These are phyloP conservation scores for Epicoccum sorghinum DNA, from an alignment of 2,329 filamentous ascomycete species.

Conservation along the genomic window DNA sequence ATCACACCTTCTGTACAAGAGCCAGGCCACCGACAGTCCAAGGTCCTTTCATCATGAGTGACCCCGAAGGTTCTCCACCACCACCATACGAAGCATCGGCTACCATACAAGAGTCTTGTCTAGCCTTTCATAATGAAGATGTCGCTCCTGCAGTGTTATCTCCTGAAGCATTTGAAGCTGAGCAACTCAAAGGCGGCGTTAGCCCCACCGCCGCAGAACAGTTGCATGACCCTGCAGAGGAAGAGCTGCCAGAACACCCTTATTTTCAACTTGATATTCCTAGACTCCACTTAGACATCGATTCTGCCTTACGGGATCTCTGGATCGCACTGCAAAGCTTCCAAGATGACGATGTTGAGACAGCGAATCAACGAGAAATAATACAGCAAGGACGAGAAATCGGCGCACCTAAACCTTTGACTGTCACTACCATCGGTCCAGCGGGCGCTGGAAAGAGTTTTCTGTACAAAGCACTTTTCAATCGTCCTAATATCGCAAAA, in stretches of 20 bases:
- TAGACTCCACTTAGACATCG: background rate
- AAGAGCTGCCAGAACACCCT: slow-evolving; percentile 1
- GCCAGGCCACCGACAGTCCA: no score
- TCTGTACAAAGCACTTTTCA: slow-evolving; percentile 13
- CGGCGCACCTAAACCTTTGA: slow-evolving; percentile 1
- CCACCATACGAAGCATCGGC: background rate
- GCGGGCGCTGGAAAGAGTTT: slow-evolving; percentile 13
- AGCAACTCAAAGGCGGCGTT: background rate
- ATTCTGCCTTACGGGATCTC: slow-evolving; percentile 1
- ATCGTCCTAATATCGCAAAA: slow-evolving; percentile 10
- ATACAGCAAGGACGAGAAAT: slow-evolving; percentile 7
- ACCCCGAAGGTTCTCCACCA: background rate
- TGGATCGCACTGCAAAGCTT: slow-evolving; percentile 7
- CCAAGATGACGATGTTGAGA: slow-evolving; percentile 7
- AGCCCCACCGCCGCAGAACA: background rate
- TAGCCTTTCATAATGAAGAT: background rate
- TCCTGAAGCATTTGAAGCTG: background rate
- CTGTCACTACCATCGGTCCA: slow-evolving; percentile 10
- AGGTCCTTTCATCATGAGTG: background rate
- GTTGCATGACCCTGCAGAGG: background rate
- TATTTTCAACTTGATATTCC: slow-evolving; percentile 6
- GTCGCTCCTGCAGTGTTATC: background rate
- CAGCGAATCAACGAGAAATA: slow-evolving; percentile 8
- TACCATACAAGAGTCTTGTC: background rate
- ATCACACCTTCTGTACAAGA: no score